Base-by-base conservation (phyloP, 2,329 filamentous ascomycete genomes). In the Fusarium sp. region DNA sequence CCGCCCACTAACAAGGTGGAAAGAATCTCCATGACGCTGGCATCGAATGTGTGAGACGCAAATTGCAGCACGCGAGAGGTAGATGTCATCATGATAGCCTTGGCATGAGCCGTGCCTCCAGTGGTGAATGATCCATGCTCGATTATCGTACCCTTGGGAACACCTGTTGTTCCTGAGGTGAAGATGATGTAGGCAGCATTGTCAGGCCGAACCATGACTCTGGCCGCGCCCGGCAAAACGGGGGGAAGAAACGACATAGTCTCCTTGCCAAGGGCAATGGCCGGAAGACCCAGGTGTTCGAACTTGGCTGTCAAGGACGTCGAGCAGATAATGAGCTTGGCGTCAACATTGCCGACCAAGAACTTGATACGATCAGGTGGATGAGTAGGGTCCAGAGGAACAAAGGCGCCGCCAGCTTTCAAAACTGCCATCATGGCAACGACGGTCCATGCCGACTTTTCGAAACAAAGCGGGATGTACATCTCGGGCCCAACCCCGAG, bases 371-470 rank as follows among this genome's bases (percentile, higher is more conserved):
- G 68, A 0, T 74, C 63, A 0, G 79, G 79, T 1, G 84, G 83
- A 47, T 82, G 71, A 13, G 79, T 77, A 14, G 82, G 79, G 22
- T 84, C 82, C 0, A 85, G 54, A 0, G 80, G 79, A 14, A 74
- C 72, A 60, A 77, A 80, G 0, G 77, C 75, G 0, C 53, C 78
- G 3, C 81, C 82, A 20, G 80, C 78, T 49, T 81, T 82, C 38
- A 83, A 63, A 2, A 83, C 77, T 3, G 74, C 80, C 15, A 84
- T 62, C 62, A 81, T 79, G 0, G 79, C 77, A 7, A 83, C 73
- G 7, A 77, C 60, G 1, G 73, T 75, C 80, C 79, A 83, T 38
- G 74, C 75, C 4, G 81, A 83, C 66, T 83, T 83, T 35, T 82
- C 79, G 52, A 83, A 82, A 29, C 78, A 81, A 6, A 83, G 71